Percentiles rank a stretch among this genome's conserved stretches.
These are phyloP conservation scores for Forsythia viridissima DNA, from an alignment of 257 asterid species.

Conservation along the genomic window DNA sequence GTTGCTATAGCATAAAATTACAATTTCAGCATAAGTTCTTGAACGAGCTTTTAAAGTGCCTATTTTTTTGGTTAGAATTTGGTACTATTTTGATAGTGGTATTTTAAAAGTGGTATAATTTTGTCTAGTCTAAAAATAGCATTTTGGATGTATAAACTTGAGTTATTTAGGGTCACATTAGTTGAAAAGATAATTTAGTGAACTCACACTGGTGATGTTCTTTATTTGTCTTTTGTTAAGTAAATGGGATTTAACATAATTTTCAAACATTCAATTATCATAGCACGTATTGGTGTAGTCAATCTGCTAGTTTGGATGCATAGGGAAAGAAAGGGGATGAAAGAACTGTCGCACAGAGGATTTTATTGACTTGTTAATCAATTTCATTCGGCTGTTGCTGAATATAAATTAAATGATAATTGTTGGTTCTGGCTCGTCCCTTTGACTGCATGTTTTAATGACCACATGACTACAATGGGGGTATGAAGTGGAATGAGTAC, in stretches of 20 bases:
- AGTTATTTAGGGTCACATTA: not conserved
- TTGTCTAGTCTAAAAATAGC: not conserved
- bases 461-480: conserved; percentile 9
- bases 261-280: too few species aligned
- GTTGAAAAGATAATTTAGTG: not conserved
- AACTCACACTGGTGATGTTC: not conserved
- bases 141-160: not conserved
- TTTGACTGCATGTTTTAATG: not conserved
- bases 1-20: not conserved
- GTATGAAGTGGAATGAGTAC: not conserved
- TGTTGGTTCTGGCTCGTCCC: not conserved
- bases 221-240: not conserved
- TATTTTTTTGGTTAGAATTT: not conserved
- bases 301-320: not conserved
- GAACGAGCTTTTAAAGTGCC: not conserved
- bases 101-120: not conserved
- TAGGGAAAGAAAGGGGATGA: not conserved
- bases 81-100: not conserved
- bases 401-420: too few species aligned
- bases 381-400: not conserved
- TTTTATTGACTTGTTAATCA: not conserved
- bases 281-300: not conserved
- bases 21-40: not conserved
- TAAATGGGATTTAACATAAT: not conserved
- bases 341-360: not conserved